Evolutionary conservation across 768 basidiomycete species (phyloP).

Genomic region (Pulveroboletus frians): DNA sequence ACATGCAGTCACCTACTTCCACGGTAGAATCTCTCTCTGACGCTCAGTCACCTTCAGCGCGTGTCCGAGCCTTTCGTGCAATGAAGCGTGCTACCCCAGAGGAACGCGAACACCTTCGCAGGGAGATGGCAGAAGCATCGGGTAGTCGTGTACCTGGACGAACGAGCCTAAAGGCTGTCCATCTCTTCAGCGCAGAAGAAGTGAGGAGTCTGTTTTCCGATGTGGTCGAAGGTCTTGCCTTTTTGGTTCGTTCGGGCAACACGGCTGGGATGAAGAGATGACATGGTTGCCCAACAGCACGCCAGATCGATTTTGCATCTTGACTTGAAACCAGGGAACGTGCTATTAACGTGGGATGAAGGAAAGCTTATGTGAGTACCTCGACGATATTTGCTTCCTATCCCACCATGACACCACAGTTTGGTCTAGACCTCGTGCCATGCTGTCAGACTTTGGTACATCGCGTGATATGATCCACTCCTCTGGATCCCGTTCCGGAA

Average conservation of each 20-base stretch:
- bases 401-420: not conserved
- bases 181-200: conserved; percentile 82
- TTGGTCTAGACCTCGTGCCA: conserved; percentile 70
- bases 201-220: conserved; percentile 76
- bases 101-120: conserved; percentile 57
- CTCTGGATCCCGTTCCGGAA: conserved; percentile 70
- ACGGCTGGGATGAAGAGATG: not conserved
- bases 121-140: conserved; percentile 39
- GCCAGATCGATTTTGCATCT: conserved; percentile 83
- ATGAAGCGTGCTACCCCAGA: conserved; percentile 60
- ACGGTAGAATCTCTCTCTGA: conserved; percentile 31
- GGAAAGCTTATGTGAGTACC: conserved; percentile 66
- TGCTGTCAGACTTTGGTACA: conserved; percentile 95
- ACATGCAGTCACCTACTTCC: conserved; percentile 33
- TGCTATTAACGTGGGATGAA: conserved; percentile 88
- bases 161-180: conserved; percentile 64
- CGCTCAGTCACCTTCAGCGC: conserved; percentile 55
- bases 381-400: not conserved
- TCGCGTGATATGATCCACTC: conserved; percentile 84
- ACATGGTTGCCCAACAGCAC: conserved; percentile 44
- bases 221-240: conserved; percentile 80
- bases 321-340: conserved; percentile 92
- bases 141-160: conserved; percentile 21
- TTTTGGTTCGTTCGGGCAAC: conserved; percentile 53
- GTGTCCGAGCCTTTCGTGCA: conserved; percentile 72